A percentile compares a stretch with the other conserved stretches of the same genome.
These are phyloP conservation scores for Komagataea norvegica DNA, from an alignment of 1,139 yeast genomes.

Conservation along the genomic window DNA sequence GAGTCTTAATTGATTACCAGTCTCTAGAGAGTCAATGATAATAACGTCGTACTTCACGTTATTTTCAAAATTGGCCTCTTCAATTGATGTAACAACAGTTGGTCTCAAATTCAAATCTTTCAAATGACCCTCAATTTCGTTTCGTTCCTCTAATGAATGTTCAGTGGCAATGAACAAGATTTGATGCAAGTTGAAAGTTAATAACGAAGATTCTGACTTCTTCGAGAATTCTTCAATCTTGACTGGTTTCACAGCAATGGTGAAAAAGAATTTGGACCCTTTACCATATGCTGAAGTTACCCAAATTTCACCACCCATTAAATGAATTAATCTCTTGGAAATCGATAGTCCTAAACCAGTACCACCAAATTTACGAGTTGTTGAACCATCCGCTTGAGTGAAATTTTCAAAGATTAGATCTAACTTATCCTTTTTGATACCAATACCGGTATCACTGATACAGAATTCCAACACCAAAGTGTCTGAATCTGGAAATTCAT, in stretches of 20 bases:
- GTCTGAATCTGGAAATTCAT: conserved; percentile 26
- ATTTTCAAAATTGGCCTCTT: conserved; percentile 39
- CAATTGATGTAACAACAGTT: conserved; percentile 37
- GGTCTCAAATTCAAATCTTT: conserved; percentile 37
- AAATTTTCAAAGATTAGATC: conserved; percentile 84
- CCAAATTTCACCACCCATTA: conserved; percentile 93
- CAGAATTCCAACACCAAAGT: conserved; percentile 75
- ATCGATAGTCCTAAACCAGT: conserved; percentile 84
- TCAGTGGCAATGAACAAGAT: conserved; percentile 66
- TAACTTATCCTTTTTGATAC: conserved; percentile 77
- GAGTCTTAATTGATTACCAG: conserved; percentile 64
- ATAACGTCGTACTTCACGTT: conserved; percentile 70
- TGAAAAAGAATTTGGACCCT: conserved; percentile 80
- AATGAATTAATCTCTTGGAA: conserved; percentile 77
- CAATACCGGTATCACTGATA: conserved; percentile 88
- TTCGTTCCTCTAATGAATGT: conserved; percentile 48
- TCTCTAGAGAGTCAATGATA: conserved; percentile 73
- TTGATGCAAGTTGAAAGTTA: conserved; percentile 69
- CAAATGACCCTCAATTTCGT: conserved; percentile 34
- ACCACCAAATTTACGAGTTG: conserved; percentile 89
- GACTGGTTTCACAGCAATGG: conserved; percentile 69
- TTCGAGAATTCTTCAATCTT: conserved; percentile 58
- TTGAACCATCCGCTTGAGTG: conserved; percentile 91
- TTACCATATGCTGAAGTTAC: conserved; percentile 74
- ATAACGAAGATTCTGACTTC: conserved; percentile 69